A percentile compares a stretch with the other conserved stretches of the same genome.
These are phyloP conservation scores for Aspergillus sp. DNA, from an alignment of 2,329 filamentous ascomycete species.

Conservation along the genomic window DNA sequence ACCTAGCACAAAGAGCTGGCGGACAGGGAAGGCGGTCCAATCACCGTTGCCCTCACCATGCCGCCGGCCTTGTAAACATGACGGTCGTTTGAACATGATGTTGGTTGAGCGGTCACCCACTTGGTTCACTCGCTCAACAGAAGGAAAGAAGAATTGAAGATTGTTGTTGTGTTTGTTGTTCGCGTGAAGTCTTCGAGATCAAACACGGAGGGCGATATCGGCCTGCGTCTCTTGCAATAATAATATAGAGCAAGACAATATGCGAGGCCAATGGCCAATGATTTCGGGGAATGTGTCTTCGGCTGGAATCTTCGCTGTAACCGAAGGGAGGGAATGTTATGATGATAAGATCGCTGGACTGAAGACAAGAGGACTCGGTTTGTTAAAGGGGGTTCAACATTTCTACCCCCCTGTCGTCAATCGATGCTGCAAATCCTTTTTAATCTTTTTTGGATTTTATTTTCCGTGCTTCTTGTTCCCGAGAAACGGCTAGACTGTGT, in stretches of 20 bases:
- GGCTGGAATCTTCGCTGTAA: slow-evolving; percentile 30
- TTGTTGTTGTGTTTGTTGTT: not conserved
- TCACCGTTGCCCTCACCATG: slow-evolving; percentile 32
- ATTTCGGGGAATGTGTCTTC: slow-evolving; percentile 26
- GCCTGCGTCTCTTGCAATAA: slow-evolving; percentile 16
- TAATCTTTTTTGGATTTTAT: slow-evolving; percentile 3
- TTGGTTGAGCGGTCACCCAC: not conserved
- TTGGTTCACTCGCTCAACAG: slow-evolving; percentile 1
- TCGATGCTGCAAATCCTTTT: slow-evolving; percentile 11
- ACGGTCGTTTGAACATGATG: slow-evolving; percentile 38
- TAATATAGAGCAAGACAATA: slow-evolving; percentile 16
- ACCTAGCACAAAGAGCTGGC: slow-evolving; percentile 56
- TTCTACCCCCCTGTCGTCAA: slow-evolving; percentile 21
- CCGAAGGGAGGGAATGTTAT: slow-evolving; percentile 36
- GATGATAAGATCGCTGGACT: slow-evolving; percentile 26
- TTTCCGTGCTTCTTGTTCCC: slow-evolving; percentile 1
- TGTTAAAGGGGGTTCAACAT: slow-evolving; percentile 27
- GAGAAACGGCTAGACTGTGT: slow-evolving; percentile 13
- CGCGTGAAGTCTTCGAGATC: not conserved
- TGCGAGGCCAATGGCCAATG: slow-evolving; percentile 15
- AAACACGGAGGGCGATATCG: slow-evolving; percentile 8
- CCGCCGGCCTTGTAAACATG: slow-evolving; percentile 36
- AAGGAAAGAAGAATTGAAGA: not conserved
- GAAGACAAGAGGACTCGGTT: slow-evolving; percentile 21
- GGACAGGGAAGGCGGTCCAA: slow-evolving; percentile 55